Percentiles rank a stretch among this genome's conserved stretches.
These are phyloP conservation scores for Periconia digitata DNA, from an alignment of 2,329 filamentous ascomycete species.

Conservation along the genomic window DNA sequence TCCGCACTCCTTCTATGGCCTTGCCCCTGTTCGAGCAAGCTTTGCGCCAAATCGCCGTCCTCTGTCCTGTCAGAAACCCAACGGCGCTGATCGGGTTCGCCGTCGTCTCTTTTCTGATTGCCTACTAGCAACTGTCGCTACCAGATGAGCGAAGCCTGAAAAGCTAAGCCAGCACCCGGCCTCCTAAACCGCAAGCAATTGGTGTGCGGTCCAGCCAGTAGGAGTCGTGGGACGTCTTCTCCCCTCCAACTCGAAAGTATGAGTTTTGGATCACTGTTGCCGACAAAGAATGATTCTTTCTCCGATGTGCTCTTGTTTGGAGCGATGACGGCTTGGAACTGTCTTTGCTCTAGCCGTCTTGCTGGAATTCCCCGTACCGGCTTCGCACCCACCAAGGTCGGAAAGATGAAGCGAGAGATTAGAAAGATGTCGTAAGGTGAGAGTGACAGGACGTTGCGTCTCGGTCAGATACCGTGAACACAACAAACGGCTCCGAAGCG, in stretches of 20 bases:
- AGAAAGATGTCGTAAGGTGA: not conserved
- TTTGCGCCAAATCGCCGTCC: not conserved
- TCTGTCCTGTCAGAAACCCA: slow-evolving; percentile 24
- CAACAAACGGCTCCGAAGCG: slow-evolving; percentile 20
- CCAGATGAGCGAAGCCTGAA: slow-evolving; percentile 25
- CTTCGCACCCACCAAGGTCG: too few relatives aligned
- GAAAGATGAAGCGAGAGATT: too few relatives aligned
- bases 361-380: too few relatives aligned
- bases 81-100: slow-evolving; percentile 30
- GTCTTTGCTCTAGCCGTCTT: not conserved
- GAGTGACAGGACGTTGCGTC: slow-evolving; percentile 7
- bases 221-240: slow-evolving; percentile 3
- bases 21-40: slow-evolving; percentile 12
- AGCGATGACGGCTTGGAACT: not conserved
- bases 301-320: not conserved
- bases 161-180: slow-evolving; percentile 26
- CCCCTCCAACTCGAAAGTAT: not conserved
- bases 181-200: slow-evolving; percentile 17
- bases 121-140: slow-evolving; percentile 26
- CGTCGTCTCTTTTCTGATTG: slow-evolving; percentile 25
- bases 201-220: slow-evolving; percentile 22
- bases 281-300: not conserved
- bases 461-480: slow-evolving; percentile 18
- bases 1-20: slow-evolving; percentile 31
- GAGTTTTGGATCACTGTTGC: not conserved